Conservation (phyloP, 2,329 filamentous ascomycete genomes). For the Colletotrichum agaves region DNA sequence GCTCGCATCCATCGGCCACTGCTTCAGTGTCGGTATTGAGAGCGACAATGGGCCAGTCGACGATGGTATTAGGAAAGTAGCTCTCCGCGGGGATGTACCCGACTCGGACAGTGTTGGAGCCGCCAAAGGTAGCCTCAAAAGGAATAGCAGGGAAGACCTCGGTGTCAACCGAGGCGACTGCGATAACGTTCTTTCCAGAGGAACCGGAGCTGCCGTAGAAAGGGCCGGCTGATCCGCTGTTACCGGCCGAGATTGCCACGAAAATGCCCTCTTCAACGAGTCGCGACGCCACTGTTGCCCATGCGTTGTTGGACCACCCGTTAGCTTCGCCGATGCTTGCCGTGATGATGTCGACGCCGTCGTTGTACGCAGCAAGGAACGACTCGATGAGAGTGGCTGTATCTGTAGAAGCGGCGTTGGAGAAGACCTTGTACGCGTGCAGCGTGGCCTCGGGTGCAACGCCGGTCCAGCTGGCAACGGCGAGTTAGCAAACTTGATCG, state of each 20-base stretch:
- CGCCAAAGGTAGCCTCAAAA: slow-evolving; percentile 46
- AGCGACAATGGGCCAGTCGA: slow-evolving; percentile 45
- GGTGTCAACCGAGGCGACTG: slow-evolving; percentile 55
- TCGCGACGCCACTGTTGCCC: slow-evolving; percentile 51
- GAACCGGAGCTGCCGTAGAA: slow-evolving; percentile 57
- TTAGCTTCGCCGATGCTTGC: slow-evolving; percentile 47
- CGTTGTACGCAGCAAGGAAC: slow-evolving; percentile 48
- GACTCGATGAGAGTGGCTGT: slow-evolving; percentile 53
- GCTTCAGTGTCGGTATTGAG: slow-evolving; percentile 42
- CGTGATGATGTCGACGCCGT: slow-evolving; percentile 50
- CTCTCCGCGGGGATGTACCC: slow-evolving; percentile 49
- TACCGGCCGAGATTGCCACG: slow-evolving; percentile 62
- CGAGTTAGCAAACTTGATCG: not conserved
- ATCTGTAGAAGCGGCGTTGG: slow-evolving; percentile 41
- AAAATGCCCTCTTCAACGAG: slow-evolving; percentile 59
- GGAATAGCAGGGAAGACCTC: slow-evolving; percentile 44
- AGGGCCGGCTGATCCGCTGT: slow-evolving; percentile 59
- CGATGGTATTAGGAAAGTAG: slow-evolving; percentile 48
- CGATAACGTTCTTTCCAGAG: slow-evolving; percentile 53
- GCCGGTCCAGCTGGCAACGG: slow-evolving; percentile 41
- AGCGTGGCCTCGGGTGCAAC: slow-evolving; percentile 46
- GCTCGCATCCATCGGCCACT: slow-evolving; percentile 42
- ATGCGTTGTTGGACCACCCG: slow-evolving; percentile 44
- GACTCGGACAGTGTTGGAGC: slow-evolving; percentile 41
- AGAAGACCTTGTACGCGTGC: slow-evolving; percentile 45